Evolutionary conservation across 2,329 filamentous ascomycete genomes (phyloP), one percentile per base, ranked within the genome.

Genomic region (Trichoderma polysporum): DNA sequence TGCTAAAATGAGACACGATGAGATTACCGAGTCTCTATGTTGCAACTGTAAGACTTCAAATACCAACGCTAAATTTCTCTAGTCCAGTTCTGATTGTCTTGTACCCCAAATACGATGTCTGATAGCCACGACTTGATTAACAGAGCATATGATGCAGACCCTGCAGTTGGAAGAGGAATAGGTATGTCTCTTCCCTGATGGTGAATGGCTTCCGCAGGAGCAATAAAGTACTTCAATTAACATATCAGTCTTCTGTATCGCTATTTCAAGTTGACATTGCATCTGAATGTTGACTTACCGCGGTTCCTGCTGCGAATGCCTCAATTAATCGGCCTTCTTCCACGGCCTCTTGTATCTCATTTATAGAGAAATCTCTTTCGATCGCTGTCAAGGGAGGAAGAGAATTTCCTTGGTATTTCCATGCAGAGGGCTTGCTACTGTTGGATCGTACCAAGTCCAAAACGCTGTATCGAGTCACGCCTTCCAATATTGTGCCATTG

Each of bases 301-400:
- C 94, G 69, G 94, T 97, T 17, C 94, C 94, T 39, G 91, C 88
- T 7, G 91, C 92, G 76, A 97, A 97, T 2, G 91, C 87, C 80
- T 97, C 94, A 10, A 97, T 77, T 47, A 97, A 78, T 3, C 93
- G 84, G 2, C 91, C 93, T 75, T 97, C 91, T 50, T 84, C 80
- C 29, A 87, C 81, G 1, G 93, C 93, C 74, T 90, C 86, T 29
- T 88, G 76, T n/a, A 97, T 79, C 78, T 97, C 93, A 29, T 85
- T 81, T 76, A 97, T 97, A 22, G 88, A 53, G 27, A 53, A 33
- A 15, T 53, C 50, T 12, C 50, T 53, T 19, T 53, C 50, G 13
- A 53, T 25, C 4, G 19, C 50, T 17, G 25, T 53, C 9, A 53
- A 33, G n/a, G 50, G 50, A 31, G 50, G 25, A 3, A 93, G 79